Conservation (phyloP, 306 rosid genomes). For the Morella rubra region DNA sequence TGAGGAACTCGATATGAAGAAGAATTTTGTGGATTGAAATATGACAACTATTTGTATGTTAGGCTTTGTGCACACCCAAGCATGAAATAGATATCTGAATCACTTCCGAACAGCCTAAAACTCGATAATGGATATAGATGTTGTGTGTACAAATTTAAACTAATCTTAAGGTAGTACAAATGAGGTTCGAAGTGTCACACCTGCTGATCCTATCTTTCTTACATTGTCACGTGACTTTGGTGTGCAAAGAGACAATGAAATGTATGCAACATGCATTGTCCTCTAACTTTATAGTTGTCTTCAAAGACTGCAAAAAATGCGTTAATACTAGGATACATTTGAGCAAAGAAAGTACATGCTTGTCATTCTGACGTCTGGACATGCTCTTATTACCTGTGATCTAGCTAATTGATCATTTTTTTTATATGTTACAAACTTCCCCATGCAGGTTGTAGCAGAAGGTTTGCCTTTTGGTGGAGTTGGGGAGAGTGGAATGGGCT, state of each 20-base stretch:
- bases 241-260: no score
- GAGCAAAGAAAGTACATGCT: neutral
- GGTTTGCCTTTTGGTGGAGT: slow-evolving; percentile 91
- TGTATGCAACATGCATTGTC: neutral
- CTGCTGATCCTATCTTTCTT: neutral
- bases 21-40: neutral
- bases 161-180: neutral
- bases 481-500: slow-evolving; percentile 90
- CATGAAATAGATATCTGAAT: neutral
- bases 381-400: neutral
- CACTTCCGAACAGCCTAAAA: neutral
- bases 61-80: neutral
- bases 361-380: neutral
- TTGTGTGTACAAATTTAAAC: neutral
- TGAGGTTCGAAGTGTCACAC: neutral
- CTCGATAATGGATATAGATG: neutral
- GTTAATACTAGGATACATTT: neutral
- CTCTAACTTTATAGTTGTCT: neutral
- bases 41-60: neutral
- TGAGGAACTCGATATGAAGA: neutral
- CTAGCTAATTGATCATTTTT: neutral
- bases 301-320: neutral
- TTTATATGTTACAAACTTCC: neutral
- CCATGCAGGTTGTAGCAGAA: slow-evolving; percentile 50
- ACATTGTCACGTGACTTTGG: no score